A percentile compares a stretch with the other conserved stretches of the same genome.
Conservation (phyloP, 139 green algal genomes). For the Mesotaenium endlicherianum region DNA sequence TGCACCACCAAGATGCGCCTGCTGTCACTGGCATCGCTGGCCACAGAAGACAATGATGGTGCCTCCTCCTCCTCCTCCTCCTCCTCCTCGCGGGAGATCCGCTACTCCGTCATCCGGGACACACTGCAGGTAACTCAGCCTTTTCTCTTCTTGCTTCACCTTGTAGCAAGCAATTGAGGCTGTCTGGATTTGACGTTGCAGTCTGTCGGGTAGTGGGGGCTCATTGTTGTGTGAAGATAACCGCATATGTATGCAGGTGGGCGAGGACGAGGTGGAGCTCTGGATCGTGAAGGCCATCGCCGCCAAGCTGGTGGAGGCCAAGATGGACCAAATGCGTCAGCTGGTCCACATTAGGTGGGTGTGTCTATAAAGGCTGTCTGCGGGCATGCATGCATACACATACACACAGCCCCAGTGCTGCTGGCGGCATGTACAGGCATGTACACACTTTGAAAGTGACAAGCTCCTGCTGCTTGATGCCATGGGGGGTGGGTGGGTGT, state of each 20-base stretch:
- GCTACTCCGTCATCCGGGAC: constrained; percentile 43
- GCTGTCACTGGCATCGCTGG: constrained; percentile 53
- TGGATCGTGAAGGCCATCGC: constrained; percentile 54
- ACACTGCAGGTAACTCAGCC: constrained; percentile 15
- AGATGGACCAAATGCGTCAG: constrained; percentile 58
- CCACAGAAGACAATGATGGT: neutral
- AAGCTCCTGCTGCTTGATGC: neutral
- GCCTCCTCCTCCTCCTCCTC: too few species aligned
- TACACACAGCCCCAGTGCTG: neutral
- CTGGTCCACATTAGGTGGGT: constrained; percentile 44
- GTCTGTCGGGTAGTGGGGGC: neutral
- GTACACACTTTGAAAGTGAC: neutral
- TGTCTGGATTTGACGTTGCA: neutral
- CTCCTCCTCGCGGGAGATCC: too few species aligned
- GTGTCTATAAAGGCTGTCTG: neutral
- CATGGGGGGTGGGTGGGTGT: neutral
- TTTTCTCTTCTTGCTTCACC: neutral
- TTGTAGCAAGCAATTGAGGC: too few species aligned
- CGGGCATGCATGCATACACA: neutral
- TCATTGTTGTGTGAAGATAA: neutral
- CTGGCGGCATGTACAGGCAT: neutral
- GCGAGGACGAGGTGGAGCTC: constrained; percentile 48
- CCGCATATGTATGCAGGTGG: constrained; percentile 27
- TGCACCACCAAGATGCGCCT: constrained; percentile 51
- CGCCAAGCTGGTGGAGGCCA: constrained; percentile 51